phyloP scores from a whole-genome alignment of 768 basidiomycete species.

The Leccinum ochraceum region DNA sequence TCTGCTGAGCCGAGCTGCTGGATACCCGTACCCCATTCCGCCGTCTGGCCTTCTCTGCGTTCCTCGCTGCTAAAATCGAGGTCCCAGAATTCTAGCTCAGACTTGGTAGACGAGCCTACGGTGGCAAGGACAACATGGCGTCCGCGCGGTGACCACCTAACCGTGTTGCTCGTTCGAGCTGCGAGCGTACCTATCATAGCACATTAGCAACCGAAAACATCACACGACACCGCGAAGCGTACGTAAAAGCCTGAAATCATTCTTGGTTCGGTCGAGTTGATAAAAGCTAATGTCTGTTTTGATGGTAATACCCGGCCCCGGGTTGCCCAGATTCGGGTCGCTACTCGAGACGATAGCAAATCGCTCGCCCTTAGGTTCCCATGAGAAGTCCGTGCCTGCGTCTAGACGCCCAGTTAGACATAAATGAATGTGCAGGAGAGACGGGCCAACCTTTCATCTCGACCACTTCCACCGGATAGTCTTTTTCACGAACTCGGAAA shows the following conservation, averaged over 20 bases:
- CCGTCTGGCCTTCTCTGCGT: constrained; percentile 44
- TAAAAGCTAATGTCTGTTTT: constrained; percentile 98
- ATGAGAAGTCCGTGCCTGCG: constrained; percentile 93
- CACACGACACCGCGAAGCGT: constrained; percentile 28
- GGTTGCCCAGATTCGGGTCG: constrained; percentile 91
- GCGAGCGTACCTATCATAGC: constrained; percentile 64
- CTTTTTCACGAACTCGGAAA: constrained; percentile 96
- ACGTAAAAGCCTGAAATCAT: constrained; percentile 93
- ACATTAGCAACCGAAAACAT: constrained; percentile 7
- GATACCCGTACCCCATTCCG: constrained; percentile 85
- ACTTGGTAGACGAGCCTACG: constrained; percentile 92
- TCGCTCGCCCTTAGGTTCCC: constrained; percentile 97
- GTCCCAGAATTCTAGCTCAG: constrained; percentile 99
- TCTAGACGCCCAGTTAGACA: constrained; percentile 48
- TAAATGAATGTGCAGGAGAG: background rate
- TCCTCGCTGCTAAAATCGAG: constrained; percentile 82
- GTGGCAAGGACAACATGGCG: constrained; percentile 96
- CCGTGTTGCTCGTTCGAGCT: constrained; percentile 85
- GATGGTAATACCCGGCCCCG: constrained; percentile 88
- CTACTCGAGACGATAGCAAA: constrained; percentile 94
- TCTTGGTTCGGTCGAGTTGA: constrained; percentile 88
- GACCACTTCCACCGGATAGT: constrained; percentile 95
- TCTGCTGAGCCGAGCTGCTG: constrained; percentile 85
- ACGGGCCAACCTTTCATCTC: constrained; percentile 81
- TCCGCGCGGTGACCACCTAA: constrained; percentile 96